Conservation (phyloP, 805 yeast genomes). For the Candida ponderosae region DNA sequence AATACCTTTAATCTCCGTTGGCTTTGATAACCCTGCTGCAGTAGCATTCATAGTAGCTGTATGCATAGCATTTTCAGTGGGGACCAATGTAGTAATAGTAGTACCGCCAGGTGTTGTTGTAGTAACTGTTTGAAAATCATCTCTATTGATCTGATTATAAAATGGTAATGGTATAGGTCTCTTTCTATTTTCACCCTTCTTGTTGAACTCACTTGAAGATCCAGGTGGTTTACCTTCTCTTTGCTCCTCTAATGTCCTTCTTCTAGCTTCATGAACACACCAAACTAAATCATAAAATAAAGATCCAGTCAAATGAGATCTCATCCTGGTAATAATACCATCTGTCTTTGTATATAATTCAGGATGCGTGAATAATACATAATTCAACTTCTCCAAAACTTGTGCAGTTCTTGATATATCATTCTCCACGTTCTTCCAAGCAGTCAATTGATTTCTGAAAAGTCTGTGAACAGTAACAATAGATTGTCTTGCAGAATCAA, state of each 20-base stretch:
- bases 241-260: slow-evolving; percentile 46
- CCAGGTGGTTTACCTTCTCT: slow-evolving; percentile 21
- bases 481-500: slow-evolving; percentile 86
- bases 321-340: slow-evolving; percentile 79
- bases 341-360: slow-evolving; percentile 65
- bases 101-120: slow-evolving; percentile 91
- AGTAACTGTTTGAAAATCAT: slow-evolving; percentile 78
- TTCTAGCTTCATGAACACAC: slow-evolving; percentile 90
- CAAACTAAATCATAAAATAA: slow-evolving; percentile 86
- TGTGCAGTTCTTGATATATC: slow-evolving; percentile 90
- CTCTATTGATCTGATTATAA: slow-evolving; percentile 83
- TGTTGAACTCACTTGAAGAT: slow-evolving; percentile 16
- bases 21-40: slow-evolving; percentile 46
- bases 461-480: slow-evolving; percentile 88
- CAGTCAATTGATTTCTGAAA: slow-evolving; percentile 78
- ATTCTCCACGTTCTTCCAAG: slow-evolving; percentile 82
- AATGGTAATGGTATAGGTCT: slow-evolving; percentile 64
- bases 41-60: slow-evolving; percentile 51
- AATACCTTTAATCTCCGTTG: slow-evolving; percentile 59
- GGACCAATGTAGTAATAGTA: slow-evolving; percentile 80
- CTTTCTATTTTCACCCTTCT: slow-evolving; percentile 17
- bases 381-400: slow-evolving; percentile 80
- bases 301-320: slow-evolving; percentile 88
- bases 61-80: slow-evolving; percentile 69
- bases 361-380: slow-evolving; percentile 81